These are phyloP conservation scores for Entophlyctis luteolus DNA, from an alignment of 192 early-diverging fungal species.

Conservation along the genomic window DNA sequence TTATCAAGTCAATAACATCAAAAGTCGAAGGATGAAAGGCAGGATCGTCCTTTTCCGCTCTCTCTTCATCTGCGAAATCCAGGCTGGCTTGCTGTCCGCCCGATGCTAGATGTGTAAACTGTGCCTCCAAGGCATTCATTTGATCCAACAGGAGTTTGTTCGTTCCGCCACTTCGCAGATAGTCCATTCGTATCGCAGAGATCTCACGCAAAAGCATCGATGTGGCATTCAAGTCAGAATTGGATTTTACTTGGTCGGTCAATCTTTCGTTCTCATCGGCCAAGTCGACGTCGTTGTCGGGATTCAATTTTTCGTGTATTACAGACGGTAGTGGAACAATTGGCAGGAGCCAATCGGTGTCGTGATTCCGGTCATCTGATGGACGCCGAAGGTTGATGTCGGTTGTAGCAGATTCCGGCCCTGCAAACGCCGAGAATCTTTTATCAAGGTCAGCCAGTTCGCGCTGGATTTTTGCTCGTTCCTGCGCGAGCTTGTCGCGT, in stretches of 20 bases:
- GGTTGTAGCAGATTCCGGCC: too few relatives aligned
- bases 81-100: background rate
- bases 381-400: too few relatives aligned
- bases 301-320: background rate
- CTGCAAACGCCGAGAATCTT: background rate
- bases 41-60: background rate
- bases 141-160: background rate
- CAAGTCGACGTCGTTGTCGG: background rate
- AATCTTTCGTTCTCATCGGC: background rate
- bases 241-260: background rate
- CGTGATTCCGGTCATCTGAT: background rate
- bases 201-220: background rate
- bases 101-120: background rate
- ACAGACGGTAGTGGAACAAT: background rate
- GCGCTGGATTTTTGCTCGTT: background rate
- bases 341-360: background rate
- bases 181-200: background rate
- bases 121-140: background rate
- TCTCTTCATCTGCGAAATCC: background rate
- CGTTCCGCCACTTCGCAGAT: constrained; percentile 2
- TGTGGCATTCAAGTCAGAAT: background rate
- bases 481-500: background rate
- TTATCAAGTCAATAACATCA: constrained; percentile 8
- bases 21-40: background rate
- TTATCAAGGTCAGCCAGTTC: background rate